Conservation (phyloP, 306 rosid genomes). For the Abrus precatorius region DNA sequence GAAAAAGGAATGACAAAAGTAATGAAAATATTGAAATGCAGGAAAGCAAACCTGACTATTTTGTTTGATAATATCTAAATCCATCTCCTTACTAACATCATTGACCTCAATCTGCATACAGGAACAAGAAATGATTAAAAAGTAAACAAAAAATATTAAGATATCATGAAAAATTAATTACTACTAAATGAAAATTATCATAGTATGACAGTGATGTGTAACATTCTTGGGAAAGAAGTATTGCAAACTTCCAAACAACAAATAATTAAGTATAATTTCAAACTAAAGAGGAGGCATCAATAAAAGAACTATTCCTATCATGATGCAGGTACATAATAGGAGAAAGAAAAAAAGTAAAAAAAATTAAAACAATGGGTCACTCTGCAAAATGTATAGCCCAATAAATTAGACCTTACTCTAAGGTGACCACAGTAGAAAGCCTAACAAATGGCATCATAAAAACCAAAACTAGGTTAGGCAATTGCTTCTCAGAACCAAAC, state of each 20-base stretch:
- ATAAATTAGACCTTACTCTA: slow-evolving; percentile 30
- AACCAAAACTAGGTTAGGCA: not conserved
- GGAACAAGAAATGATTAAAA: slow-evolving; percentile 42
- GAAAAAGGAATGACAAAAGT: slow-evolving; percentile 18
- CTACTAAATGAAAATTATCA: slow-evolving; percentile 2
- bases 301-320: slow-evolving; percentile 2
- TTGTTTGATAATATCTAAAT: slow-evolving; percentile 97
- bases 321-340: not conserved
- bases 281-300: not conserved
- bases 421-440: not conserved
- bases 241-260: not conserved
- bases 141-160: slow-evolving; percentile 13
- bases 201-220: slow-evolving; percentile 5
- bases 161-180: slow-evolving; percentile 17
- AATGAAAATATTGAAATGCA: slow-evolving; percentile 30
- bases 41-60: slow-evolving; percentile 86
- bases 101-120: slow-evolving; percentile 87
- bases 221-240: not conserved
- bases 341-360: slow-evolving; percentile 3
- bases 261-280: not conserved
- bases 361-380: slow-evolving; percentile 14
- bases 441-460: no score
- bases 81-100: slow-evolving; percentile 99
- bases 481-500: slow-evolving; percentile 15
- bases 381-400: not conserved